Percentiles rank a stretch among this genome's conserved stretches.
phyloP scores from a whole-genome alignment of 129 eudicot species.

The Mikania micrantha region DNA sequence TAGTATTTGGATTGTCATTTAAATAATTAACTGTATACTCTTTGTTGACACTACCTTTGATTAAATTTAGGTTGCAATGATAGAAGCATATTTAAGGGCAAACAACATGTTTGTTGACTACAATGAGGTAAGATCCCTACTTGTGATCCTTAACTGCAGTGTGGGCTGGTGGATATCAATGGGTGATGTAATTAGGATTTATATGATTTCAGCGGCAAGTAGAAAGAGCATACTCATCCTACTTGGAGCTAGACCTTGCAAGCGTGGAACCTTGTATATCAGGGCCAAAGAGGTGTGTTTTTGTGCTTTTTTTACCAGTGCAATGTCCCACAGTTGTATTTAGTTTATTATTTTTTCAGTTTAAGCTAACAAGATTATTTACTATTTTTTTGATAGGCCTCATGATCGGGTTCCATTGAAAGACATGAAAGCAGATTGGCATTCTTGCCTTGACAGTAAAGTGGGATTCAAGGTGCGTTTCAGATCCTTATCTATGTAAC shows the following conservation, averaged over 20 bases:
- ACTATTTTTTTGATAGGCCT: conserved; percentile 42
- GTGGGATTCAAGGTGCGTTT: conserved; percentile 81
- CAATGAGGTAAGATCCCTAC: conserved; percentile 47
- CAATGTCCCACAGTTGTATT: neutral
- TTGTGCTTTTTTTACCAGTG: conserved; percentile 1
- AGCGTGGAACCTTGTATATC: conserved; percentile 92
- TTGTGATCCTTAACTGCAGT: neutral
- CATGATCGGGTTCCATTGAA: conserved; percentile 87
- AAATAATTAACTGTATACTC: conserved; percentile 1
- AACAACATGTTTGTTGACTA: conserved; percentile 98
- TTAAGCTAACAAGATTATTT: neutral
- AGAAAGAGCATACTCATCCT: conserved; percentile 79
- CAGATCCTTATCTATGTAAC: neutral
- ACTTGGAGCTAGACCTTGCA: conserved; percentile 57
- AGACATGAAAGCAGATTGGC: conserved; percentile 96
- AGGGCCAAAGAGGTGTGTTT: conserved; percentile 83
- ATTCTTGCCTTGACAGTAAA: conserved; percentile 88
- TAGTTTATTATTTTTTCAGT: neutral
- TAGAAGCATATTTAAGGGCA: conserved; percentile 90
- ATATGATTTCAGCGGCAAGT: conserved; percentile 59
- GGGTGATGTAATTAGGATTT: conserved; percentile 8
- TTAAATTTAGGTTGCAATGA: conserved; percentile 73
- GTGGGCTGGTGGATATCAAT: neutral
- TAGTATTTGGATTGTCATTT: neutral
- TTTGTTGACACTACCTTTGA: conserved; percentile 5